Base-by-base conservation (phyloP, 306 rosid genomes). In the Aeschynomene evenia region DNA sequence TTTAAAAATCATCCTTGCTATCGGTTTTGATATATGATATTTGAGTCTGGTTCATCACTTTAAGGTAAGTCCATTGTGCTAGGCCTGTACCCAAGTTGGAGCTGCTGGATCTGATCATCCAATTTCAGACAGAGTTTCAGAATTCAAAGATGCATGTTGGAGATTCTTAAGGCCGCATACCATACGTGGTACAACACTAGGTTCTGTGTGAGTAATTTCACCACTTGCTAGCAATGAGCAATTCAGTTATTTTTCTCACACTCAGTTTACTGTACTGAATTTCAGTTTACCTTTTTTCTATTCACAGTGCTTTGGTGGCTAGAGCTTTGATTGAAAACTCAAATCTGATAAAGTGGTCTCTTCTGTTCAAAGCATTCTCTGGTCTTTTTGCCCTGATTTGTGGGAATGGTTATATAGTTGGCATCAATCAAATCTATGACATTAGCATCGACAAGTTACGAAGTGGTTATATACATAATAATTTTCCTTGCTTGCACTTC, bases 341-440 rank as follows among this genome's bases (percentile, higher is more conserved):
- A 63, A 74, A 90, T 84, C 39, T 90, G 85, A 93, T 93, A 77
- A 93, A 90, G 90, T 93, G 96, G 98, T 85, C 97, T 64, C 88
- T 93, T 77, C 73, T 93, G 80, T 36, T 85, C 5, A 93, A 90
- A 83, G 98, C 98, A 61, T 77, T 93, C 73, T 93, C 86, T 14
- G 96, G 97, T 56, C 90, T 93, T 71, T 79, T 88, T 77, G 98
- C 98, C 39, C 82, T 93, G 52, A 80, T 90, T 53, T 93, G 97
- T 42, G 97, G 98, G 79, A 93, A 93, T 74, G 96, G 98, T 79
- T 93, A 86, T 80, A 93, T 90, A 45, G 98, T 93, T 64, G 98
- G 98, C 79, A 88, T 93, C 87, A 93, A 93, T 81, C 98, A 93
- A 92, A 93, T 93, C 64, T 90, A 93, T 34, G 98, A 93, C 81